These are phyloP conservation scores for Solanum appendiculatum DNA, from an alignment of 257 asterid species.

Conservation along the genomic window DNA sequence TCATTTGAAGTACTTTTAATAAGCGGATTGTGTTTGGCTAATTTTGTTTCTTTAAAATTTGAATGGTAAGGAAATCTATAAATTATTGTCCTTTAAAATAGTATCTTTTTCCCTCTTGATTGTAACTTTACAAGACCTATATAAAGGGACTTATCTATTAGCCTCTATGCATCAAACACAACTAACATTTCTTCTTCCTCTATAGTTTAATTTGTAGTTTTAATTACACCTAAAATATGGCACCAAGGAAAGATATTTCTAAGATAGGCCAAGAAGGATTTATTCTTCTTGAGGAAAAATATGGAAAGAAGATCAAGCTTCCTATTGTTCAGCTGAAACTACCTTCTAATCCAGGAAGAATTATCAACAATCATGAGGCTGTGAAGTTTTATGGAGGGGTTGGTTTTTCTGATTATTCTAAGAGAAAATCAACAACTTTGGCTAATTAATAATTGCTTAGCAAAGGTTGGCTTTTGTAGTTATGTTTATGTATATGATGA, in stretches of 20 bases:
- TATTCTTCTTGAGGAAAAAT: background rate
- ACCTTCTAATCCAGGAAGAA: background rate
- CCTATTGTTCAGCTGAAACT: conserved; percentile 16
- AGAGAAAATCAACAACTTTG: conserved; percentile 20
- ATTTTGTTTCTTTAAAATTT: too few relatives aligned
- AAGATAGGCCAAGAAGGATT: conserved; percentile 17
- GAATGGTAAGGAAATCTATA: background rate
- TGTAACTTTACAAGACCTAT: background rate
- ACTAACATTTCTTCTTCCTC: background rate
- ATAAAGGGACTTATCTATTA: background rate
- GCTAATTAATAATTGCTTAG: conserved; percentile 14
- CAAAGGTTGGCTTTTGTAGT: background rate
- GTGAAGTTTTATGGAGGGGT: conserved; percentile 17
- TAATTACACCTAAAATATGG: conserved; percentile 16
- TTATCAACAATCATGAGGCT: conserved; percentile 8
- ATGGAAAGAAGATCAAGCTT: conserved; percentile 10
- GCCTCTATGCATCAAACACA: background rate
- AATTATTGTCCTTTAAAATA: background rate
- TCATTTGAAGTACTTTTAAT: too few relatives aligned
- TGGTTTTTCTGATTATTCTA: conserved; percentile 3
- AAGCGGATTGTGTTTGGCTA: too few relatives aligned
- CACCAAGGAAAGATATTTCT: conserved; percentile 15
- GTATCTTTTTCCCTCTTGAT: background rate
- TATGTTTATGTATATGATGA: background rate
- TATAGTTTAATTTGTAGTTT: background rate